Evolutionary conservation across 768 basidiomycete species (phyloP).

Genomic region (Leccinum boreale): DNA sequence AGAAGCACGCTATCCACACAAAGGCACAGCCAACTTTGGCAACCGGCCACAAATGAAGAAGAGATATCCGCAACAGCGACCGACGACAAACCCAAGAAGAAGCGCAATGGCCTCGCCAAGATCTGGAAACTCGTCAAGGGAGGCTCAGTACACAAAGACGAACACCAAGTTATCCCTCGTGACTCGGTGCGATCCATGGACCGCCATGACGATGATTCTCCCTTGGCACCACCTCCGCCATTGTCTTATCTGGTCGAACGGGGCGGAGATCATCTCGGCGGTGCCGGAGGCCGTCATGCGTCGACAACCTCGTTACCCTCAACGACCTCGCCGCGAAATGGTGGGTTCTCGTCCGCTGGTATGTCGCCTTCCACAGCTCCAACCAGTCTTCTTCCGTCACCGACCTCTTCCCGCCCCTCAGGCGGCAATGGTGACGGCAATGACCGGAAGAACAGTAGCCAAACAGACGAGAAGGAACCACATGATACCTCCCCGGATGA

Average conservation of each 20-base stretch:
- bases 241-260: conserved; percentile 77
- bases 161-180: conserved; percentile 22
- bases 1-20: conserved; percentile 32
- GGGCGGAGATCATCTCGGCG: conserved; percentile 48
- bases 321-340: conserved; percentile 52
- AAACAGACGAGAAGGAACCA: conserved; percentile 44
- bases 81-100: conserved; percentile 65
- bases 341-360: conserved; percentile 51
- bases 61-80: conserved; percentile 18
- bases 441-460: conserved; percentile 39
- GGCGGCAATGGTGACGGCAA: conserved; percentile 54
- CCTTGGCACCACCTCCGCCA: conserved; percentile 87
- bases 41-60: conserved; percentile 36
- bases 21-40: conserved; percentile 56
- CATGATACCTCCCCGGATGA: conserved; percentile 28
- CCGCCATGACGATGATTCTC: conserved; percentile 61
- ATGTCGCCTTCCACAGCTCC: conserved; percentile 75
- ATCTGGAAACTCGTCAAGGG: conserved; percentile 78
- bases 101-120: conserved; percentile 72
- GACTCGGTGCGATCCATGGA: conserved; percentile 39
- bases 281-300: conserved; percentile 47
- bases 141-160: conserved; percentile 44
- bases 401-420: conserved; percentile 66
- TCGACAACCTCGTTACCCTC: conserved; percentile 72
- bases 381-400: conserved; percentile 72